A percentile compares a stretch with the other conserved stretches of the same genome.
Evolutionary conservation across 1,139 yeast genomes (phyloP).

Genomic region (Protomyces lactucae-debilis): DNA sequence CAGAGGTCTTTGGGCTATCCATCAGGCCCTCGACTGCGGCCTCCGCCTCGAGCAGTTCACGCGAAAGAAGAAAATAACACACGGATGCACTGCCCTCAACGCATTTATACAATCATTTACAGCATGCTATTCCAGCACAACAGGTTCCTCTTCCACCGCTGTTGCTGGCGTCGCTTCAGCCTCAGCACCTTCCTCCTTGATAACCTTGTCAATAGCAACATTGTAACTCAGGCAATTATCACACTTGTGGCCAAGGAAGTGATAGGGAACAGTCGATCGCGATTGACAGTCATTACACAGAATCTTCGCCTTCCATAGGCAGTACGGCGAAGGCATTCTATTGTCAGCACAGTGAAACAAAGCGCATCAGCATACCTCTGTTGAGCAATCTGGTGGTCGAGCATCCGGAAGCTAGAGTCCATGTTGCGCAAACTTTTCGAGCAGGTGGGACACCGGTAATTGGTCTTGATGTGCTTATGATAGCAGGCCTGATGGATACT

Average conservation of each 20-base stretch:
- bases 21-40: no score
- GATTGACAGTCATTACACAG: conserved; percentile 89
- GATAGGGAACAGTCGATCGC: conserved; percentile 69
- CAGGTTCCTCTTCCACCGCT: no score
- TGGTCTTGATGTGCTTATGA: conserved; percentile 63
- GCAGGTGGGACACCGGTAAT: conserved; percentile 84
- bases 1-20: no score
- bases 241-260: conserved; percentile 80
- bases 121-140: no score
- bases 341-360: neutral
- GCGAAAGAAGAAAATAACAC: no score
- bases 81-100: no score
- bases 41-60: no score
- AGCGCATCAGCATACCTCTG: conserved; percentile 73
- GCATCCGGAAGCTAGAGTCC: conserved; percentile 77
- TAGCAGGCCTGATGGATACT: conserved; percentile 84
- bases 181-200: neutral
- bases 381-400: conserved; percentile 73
- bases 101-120: no score
- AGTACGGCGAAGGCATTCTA: conserved; percentile 40
- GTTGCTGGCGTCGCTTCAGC: neutral
- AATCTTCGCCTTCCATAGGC: conserved; percentile 67
- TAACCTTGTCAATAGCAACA: neutral
- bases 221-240: conserved; percentile 20
- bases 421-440: conserved; percentile 77